phyloP scores from a whole-genome alignment of 1,139 yeast species.

The Debaryomyces sp. region DNA sequence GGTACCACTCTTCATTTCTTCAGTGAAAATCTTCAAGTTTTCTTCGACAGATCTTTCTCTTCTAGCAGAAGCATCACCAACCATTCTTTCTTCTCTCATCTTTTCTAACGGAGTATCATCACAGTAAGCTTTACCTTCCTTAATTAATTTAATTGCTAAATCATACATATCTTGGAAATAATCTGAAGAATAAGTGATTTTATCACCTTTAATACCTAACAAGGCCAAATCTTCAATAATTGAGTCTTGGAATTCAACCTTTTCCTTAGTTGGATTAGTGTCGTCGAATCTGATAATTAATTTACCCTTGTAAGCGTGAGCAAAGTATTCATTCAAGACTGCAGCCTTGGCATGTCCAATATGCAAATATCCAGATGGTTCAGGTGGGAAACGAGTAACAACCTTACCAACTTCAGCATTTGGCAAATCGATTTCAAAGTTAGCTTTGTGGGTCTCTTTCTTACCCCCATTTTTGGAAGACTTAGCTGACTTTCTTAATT shows the following conservation, averaged over 20 bases:
- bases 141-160: slow-evolving; percentile 73
- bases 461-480: slow-evolving; percentile 56
- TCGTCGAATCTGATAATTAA: slow-evolving; percentile 90
- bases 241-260: slow-evolving; percentile 81
- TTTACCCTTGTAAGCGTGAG: slow-evolving; percentile 86
- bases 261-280: slow-evolving; percentile 91
- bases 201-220: slow-evolving; percentile 85
- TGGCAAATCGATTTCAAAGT: slow-evolving; percentile 81
- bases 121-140: slow-evolving; percentile 90
- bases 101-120: slow-evolving; percentile 86
- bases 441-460: slow-evolving; percentile 79
- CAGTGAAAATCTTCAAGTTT: slow-evolving; percentile 72
- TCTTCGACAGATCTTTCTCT: slow-evolving; percentile 90
- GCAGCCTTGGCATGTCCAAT: slow-evolving; percentile 95
- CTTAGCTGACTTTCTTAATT: slow-evolving; percentile 71
- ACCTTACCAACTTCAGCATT: slow-evolving; percentile 88
- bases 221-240: slow-evolving; percentile 81
- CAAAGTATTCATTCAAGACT: slow-evolving; percentile 85
- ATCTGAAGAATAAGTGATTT: slow-evolving; percentile 78
- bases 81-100: slow-evolving; percentile 96
- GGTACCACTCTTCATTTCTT: slow-evolving; percentile 86
- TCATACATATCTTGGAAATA: slow-evolving; percentile 86
- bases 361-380: slow-evolving; percentile 84
- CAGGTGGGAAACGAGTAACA: slow-evolving; percentile 92
- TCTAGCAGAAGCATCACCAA: slow-evolving; percentile 81